Base-by-base conservation (phyloP, 345 rosid genomes). In the Gossypium rotundifolium region DNA sequence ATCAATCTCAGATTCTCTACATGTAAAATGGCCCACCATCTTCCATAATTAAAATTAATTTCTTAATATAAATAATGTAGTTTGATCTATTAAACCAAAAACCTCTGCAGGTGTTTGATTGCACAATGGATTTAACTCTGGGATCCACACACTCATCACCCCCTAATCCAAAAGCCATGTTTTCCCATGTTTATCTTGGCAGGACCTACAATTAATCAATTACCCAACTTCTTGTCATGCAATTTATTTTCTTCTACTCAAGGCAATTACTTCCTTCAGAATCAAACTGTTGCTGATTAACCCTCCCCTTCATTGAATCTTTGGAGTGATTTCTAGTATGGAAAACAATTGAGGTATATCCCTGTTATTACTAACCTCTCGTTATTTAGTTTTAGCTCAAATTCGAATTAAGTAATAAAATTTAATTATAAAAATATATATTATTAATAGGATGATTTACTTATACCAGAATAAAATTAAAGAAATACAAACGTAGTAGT, bases 1-100 rank as follows among this genome's bases (percentile, higher is more conserved):
- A 71, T 76, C 79, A 67, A 73, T 76, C 74, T 70, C 54, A 74
- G 81, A 83, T 75, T 78, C 78, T 65, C 9, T 61, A 17, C 40
- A 18, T 11, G 64, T 42, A 18, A 45, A 7, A 27, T 62, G 85
- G 64, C 83, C 81, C 63, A 70, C 83, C 65, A 67, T 11, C 62
- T 23, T 29, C 55, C 33, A 67, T 46, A 46, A 67, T 67, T 6
- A 6, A 46, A 55, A 45, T 45, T 17, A 40, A 16, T 0, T 9
- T 46, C 2, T 9, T 46, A 46, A 46, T 63, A 38, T 2, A 8
- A 45, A 45, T 45, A 45, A 45, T 45, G 11, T 45, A 3, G 48
- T 40, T 14, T 64, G 69, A n/a, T 54, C 20, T 45, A 8, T 61
- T 46, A n/a, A 33, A 11, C 10, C 33, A n/a, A 75, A 14, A 33